A percentile compares a stretch with the other conserved stretches of the same genome.
Evolutionary conservation across 2,329 filamentous ascomycete genomes (phyloP).

Genomic region (Colletotrichum gloeosporioides): DNA sequence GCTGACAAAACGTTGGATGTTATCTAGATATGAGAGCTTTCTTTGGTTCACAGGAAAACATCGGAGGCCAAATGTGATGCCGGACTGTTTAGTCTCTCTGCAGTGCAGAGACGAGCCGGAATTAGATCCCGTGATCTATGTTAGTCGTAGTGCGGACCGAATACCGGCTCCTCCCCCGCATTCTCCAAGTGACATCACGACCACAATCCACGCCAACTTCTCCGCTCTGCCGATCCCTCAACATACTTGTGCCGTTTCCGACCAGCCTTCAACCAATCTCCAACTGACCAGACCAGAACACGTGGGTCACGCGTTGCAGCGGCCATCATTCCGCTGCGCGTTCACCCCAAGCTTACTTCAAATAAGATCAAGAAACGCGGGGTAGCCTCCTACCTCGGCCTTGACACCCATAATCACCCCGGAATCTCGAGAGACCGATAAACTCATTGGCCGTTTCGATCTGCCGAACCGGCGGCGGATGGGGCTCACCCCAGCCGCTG

Average conservation of each 20-base stretch:
- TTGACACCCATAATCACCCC: background rate
- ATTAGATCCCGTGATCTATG: background rate
- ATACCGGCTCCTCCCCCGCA: slow-evolving; percentile 7
- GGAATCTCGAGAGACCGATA: background rate
- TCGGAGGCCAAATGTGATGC: background rate
- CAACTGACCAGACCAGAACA: background rate
- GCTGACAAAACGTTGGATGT: background rate
- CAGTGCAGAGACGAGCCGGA: background rate
- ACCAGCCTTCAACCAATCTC: too few relatives aligned
- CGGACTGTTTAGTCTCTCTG: background rate
- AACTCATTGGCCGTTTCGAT: background rate
- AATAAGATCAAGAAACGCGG: background rate
- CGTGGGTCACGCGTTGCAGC: background rate
- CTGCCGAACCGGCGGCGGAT: background rate
- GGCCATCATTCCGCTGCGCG: background rate
- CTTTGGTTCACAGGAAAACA: background rate
- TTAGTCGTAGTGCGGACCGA: background rate
- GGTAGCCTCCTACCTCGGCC: background rate
- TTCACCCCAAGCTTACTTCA: background rate
- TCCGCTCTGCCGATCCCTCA: background rate
- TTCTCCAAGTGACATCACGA: slow-evolving; percentile 9
- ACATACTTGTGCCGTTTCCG: background rate
- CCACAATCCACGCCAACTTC: background rate
- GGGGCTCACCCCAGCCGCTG: slow-evolving; percentile 1
- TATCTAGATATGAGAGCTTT: background rate